These are phyloP conservation scores for Brettanomyces sp. DNA, from an alignment of 805 yeast genomes.

Conservation along the genomic window DNA sequence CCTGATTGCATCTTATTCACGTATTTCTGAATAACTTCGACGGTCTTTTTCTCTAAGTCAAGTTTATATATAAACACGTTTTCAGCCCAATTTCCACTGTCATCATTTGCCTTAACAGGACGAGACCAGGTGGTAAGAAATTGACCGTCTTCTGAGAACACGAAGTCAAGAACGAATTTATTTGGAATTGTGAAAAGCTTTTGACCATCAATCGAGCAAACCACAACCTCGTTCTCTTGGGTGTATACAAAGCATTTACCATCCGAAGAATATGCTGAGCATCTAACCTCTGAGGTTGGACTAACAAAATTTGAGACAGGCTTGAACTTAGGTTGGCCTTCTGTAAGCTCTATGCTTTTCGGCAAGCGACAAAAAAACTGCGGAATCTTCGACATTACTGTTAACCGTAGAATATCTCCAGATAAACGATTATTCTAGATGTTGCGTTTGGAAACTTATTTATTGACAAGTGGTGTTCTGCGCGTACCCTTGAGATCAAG, in stretches of 20 bases:
- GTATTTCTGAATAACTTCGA: slow-evolving; percentile 36
- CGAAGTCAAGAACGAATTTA: slow-evolving; percentile 67
- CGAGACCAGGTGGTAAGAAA: slow-evolving; percentile 85
- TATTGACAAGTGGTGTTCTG: no score
- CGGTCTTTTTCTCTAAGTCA: slow-evolving; percentile 10
- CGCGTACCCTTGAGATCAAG: no score
- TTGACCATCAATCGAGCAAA: slow-evolving; percentile 46
- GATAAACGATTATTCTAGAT: no score
- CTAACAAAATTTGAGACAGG: slow-evolving; percentile 20
- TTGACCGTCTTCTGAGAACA: slow-evolving; percentile 83
- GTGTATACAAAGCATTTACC: slow-evolving; percentile 68
- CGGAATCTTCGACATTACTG: slow-evolving; percentile 12
- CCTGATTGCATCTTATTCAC: slow-evolving; percentile 76
- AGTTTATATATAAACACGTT: slow-evolving; percentile 74
- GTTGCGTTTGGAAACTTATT: no score
- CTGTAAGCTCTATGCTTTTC: slow-evolving; percentile 42
- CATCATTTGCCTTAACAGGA: slow-evolving; percentile 55
- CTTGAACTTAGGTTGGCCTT: slow-evolving; percentile 34
- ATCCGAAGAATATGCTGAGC: slow-evolving; percentile 56
- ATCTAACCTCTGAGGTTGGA: slow-evolving; percentile 42
- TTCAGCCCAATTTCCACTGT: slow-evolving; percentile 63
- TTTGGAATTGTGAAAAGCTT: slow-evolving; percentile 40
- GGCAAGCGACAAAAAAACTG: slow-evolving; percentile 41
- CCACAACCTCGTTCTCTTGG: slow-evolving; percentile 49
- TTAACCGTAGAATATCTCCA: no score